Percentiles rank a stretch among this genome's conserved stretches.
phyloP scores from a whole-genome alignment of 208 protist genomes.

The Angomonas desouzai region DNA sequence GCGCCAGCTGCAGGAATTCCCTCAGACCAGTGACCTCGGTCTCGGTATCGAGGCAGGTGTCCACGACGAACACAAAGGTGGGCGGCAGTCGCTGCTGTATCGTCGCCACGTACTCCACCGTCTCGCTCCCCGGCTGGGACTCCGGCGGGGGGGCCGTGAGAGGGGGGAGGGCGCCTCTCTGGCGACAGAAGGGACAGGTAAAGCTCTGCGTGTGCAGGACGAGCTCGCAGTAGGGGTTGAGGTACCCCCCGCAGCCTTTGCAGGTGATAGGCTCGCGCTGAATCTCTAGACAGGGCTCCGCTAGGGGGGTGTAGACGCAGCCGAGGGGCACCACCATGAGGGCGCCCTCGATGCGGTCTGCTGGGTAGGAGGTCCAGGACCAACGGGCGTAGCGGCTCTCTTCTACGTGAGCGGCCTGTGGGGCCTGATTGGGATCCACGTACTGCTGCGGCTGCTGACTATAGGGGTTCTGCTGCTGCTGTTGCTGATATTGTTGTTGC shows the following conservation, averaged over 20 bases:
- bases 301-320: conserved; percentile 96
- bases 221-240: conserved; percentile 93
- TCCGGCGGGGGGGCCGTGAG: conserved; percentile 88
- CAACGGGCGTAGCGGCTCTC: conserved; percentile 63
- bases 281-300: conserved; percentile 75
- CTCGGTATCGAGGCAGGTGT: conserved; percentile 95
- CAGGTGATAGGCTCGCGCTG: conserved; percentile 94
- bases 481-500: conserved; percentile 16
- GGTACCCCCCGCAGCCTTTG: conserved; percentile 83
- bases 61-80: conserved; percentile 96
- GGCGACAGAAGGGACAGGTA: conserved; percentile 95
- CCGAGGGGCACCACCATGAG: conserved; percentile 95
- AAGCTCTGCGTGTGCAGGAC: conserved; percentile 70
- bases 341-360: conserved; percentile 92
- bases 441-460: conserved; percentile 22
- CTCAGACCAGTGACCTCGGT: conserved; percentile 92
- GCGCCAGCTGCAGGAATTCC: conserved; percentile 88
- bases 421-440: conserved; percentile 19
- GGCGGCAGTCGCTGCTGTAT: conserved; percentile 40
- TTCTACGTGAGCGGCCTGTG: conserved; percentile 12
- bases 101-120: conserved; percentile 93
- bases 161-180: conserved; percentile 93
- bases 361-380: conserved; percentile 95
- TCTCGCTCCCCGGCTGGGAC: conserved; percentile 88
- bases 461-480: conserved; percentile 16